These are phyloP conservation scores for Larix kaempferi DNA, from an alignment of 75 land plant genomes.

Conservation along the genomic window DNA sequence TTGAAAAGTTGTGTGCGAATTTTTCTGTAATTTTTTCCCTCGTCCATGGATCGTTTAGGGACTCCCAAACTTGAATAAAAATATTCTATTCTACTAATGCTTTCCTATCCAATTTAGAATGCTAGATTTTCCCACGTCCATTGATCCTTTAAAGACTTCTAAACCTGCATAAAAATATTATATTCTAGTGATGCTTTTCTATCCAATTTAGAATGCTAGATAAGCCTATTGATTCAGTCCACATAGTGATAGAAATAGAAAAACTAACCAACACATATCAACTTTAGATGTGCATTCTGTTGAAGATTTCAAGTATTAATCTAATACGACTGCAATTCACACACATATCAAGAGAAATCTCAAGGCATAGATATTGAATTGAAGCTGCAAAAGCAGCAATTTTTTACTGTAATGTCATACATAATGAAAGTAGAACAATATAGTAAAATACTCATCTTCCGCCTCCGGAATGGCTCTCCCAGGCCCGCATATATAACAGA, in stretches of 20 bases:
- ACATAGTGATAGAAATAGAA: neutral
- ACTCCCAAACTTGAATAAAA: too few relatives aligned
- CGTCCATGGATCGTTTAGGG: too few relatives aligned
- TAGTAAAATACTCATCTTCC: slow-evolving; percentile 1
- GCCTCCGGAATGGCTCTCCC: neutral
- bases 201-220: neutral
- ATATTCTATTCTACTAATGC: too few relatives aligned
- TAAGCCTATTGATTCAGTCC: neutral
- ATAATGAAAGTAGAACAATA: neutral
- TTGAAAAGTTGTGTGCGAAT: too few relatives aligned
- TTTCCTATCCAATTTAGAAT: too few relatives aligned
- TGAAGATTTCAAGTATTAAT: neutral
- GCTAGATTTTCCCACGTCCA: too few relatives aligned
- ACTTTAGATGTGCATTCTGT: neutral
- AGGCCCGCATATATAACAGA: slow-evolving; percentile 1
- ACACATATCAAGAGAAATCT: neutral
- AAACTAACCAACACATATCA: neutral
- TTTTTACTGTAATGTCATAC: neutral
- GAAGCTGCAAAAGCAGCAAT: slow-evolving; percentile 11
- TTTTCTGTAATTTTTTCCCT: too few relatives aligned
- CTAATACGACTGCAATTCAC: neutral
- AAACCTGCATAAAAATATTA: too few relatives aligned
- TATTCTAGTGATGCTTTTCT: too few relatives aligned
- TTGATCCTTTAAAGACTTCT: too few relatives aligned
- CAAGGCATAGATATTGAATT: slow-evolving; percentile 4